Percentiles rank a stretch among this genome's conserved stretches.
Conservation (phyloP, 2,329 filamentous ascomycete genomes). For the Penicillium janthinellum region DNA sequence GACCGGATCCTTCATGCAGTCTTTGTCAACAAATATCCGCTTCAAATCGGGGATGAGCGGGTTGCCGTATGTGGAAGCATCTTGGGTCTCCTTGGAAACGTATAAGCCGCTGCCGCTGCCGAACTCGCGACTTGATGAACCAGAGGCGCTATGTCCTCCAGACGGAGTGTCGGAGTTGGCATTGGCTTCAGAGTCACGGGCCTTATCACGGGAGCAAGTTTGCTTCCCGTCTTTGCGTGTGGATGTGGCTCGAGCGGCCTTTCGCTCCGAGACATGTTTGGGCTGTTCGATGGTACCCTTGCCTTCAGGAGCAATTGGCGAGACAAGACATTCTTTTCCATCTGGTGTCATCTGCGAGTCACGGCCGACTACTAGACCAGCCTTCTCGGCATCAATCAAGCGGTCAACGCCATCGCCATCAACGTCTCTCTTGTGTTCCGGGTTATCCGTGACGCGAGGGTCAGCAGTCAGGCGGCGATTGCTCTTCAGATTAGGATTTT, state of each 20-base stretch:
- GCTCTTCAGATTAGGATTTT: slow-evolving; percentile 59
- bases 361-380: slow-evolving; percentile 64
- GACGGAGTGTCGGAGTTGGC: slow-evolving; percentile 28
- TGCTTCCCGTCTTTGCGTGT: slow-evolving; percentile 23
- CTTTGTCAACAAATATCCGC: slow-evolving; percentile 73
- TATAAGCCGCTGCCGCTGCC: slow-evolving; percentile 79
- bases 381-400: slow-evolving; percentile 66
- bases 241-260: slow-evolving; percentile 19
- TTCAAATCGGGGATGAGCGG: slow-evolving; percentile 66
- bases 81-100: slow-evolving; percentile 47
- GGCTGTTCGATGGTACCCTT: slow-evolving; percentile 60
- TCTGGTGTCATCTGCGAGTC: slow-evolving; percentile 70
- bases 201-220: slow-evolving; percentile 16
- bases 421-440: slow-evolving; percentile 71
- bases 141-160: slow-evolving; percentile 61
- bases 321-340: slow-evolving; percentile 69
- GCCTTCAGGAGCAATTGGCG: slow-evolving; percentile 64
- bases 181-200: slow-evolving; percentile 24
- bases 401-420: slow-evolving; percentile 76
- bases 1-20: slow-evolving; percentile 93
- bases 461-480: slow-evolving; percentile 60
- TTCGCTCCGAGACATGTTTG: slow-evolving; percentile 46
- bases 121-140: slow-evolving; percentile 73
- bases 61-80: slow-evolving; percentile 52
- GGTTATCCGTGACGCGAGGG: slow-evolving; percentile 60